Evolutionary conservation across 129 eudicot genomes (phyloP), one percentile per base, ranked within the genome.

Genomic region (Flaveria brownii): DNA sequence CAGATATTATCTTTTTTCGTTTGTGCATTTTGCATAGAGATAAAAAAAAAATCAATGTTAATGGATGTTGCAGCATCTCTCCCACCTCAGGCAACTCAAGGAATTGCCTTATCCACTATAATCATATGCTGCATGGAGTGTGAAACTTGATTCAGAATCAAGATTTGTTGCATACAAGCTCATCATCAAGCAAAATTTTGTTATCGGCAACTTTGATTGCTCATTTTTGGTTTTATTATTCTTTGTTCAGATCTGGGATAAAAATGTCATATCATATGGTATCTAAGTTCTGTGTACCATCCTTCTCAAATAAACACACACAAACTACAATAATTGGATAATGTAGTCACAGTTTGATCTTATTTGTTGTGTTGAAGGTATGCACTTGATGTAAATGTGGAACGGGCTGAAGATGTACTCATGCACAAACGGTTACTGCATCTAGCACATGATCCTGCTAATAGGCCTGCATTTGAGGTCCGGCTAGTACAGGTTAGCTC

Each of bases 321-420:
- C 63, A 76, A 14, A 18, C 59, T 14, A 16, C 26, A 23, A 33
- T 64, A 75, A 67, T 23, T 52, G 67, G 56, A 41, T 70, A 59
- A 52, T 74, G 78, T 56, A n/a, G 56, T 45, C 72, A 36, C 47
- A 36, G 70, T 79, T 63, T 69, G 15, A 64, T 77, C 73, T 64
- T 47, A 9, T 66, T 26, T 60, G 55, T 22, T 79, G 73, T 49
- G 46, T 62, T 87, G 90, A 81, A 95, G 99, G 89, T 95, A 95
- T 85, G 99, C 99, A 25, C 80, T 89, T 77, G 99, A 95, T 86
- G 99, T 95, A 81, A 95, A 91, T 78, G 92, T 89, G 39, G 99
- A 95, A 78, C 91, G 99, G 80, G 96, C 99, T 17, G 99, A 95
- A 84, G 99, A 95, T 83, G 97, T 95, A 65, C 89, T 95, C 36